These are phyloP conservation scores for Beauveria pseudobassiana DNA, from an alignment of 2,329 filamentous ascomycete species.

Conservation along the genomic window DNA sequence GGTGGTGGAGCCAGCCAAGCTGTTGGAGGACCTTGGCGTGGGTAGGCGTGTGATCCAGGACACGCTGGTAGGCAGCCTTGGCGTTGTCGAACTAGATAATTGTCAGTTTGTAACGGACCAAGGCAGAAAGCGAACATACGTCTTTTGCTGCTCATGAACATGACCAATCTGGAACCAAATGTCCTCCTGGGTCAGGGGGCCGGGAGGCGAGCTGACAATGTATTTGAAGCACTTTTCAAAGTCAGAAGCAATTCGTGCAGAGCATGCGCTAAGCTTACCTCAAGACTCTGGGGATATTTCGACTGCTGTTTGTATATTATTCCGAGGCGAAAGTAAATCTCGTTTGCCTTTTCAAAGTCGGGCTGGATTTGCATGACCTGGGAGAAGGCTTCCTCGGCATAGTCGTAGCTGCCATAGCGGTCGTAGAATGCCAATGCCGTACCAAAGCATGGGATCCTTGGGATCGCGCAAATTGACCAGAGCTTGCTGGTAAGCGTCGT, in stretches of 20 bases:
- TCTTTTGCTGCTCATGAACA: conserved; percentile 97
- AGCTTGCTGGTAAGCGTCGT: conserved; percentile 92
- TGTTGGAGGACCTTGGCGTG: conserved; percentile 98
- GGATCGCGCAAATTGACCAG: conserved; percentile 88
- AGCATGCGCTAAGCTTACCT: conserved; percentile 49
- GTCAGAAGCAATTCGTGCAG: not conserved
- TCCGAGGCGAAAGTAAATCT: conserved; percentile 97
- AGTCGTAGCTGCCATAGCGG: conserved; percentile 89
- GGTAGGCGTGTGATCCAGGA: conserved; percentile 88
- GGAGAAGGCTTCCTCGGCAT: conserved; percentile 95
- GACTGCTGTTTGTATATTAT: conserved; percentile 99
- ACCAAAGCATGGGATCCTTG: conserved; percentile 98
- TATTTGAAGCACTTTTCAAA: conserved; percentile 83
- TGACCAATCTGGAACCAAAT: conserved; percentile 99
- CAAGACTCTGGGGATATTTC: conserved; percentile 85
- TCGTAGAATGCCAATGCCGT: conserved; percentile 97
- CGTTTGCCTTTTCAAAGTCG: conserved; percentile 95
- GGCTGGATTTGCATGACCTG: conserved; percentile 99
- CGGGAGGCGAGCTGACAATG: conserved; percentile 87
- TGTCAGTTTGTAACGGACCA: conserved; percentile 26
- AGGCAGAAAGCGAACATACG: conserved; percentile 47
- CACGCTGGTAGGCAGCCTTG: conserved; percentile 84
- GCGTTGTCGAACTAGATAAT: conserved; percentile 76
- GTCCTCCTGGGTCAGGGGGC: conserved; percentile 90
- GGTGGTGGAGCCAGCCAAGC: conserved; percentile 94